A percentile compares a stretch with the other conserved stretches of the same genome.
Evolutionary conservation across 1,284 basidiomycete genomes (phyloP).

Genomic region (Ustilago curta): DNA sequence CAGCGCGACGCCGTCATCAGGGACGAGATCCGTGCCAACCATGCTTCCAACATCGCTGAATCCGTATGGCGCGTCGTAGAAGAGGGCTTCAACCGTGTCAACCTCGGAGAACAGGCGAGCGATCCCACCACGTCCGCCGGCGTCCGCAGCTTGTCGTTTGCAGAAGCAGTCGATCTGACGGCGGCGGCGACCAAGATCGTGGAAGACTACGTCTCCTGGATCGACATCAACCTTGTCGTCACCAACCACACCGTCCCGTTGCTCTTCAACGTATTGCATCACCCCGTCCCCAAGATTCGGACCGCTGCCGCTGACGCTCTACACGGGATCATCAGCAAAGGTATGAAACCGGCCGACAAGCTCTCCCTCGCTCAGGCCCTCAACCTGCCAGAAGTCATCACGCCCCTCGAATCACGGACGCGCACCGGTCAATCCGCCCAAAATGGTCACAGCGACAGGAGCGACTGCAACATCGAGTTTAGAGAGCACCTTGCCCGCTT

Average conservation of each 20-base stretch:
- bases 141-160: constrained; percentile 73
- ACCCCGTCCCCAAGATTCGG: constrained; percentile 76
- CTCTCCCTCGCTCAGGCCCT: constrained; percentile 89
- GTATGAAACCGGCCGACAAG: constrained; percentile 92
- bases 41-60: constrained; percentile 87
- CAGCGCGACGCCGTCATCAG: constrained; percentile 66
- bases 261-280: constrained; percentile 84
- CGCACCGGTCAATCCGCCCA: constrained; percentile 36
- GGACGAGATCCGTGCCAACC: constrained; percentile 66
- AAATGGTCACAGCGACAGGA: constrained; percentile 73
- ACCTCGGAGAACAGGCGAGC: constrained; percentile 30
- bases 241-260: constrained; percentile 88
- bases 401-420: constrained; percentile 57
- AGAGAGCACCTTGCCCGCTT: constrained; percentile 88
- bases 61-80: constrained; percentile 86
- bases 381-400: constrained; percentile 71
- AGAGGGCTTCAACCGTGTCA: constrained; percentile 73
- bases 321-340: constrained; percentile 86
- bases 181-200: constrained; percentile 87
- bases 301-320: constrained; percentile 84
- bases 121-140: constrained; percentile 30
- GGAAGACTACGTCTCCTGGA: constrained; percentile 95
- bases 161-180: constrained; percentile 73
- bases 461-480: constrained; percentile 80
- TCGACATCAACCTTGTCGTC: constrained; percentile 95